Evolutionary conservation across 148 eudicot species (phyloP).

Genomic region (Chenopodium quinoa): DNA sequence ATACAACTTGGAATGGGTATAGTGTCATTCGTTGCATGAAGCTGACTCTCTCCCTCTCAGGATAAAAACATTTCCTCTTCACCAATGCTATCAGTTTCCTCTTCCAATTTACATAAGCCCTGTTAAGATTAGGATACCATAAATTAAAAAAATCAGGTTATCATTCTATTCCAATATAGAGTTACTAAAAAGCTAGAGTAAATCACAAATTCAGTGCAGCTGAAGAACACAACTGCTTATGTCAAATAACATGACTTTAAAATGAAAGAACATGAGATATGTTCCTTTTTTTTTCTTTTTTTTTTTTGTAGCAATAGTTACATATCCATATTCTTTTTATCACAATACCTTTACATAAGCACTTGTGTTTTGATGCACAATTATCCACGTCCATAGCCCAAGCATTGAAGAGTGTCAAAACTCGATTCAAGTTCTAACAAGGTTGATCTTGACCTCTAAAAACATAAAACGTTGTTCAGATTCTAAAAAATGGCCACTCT

Average conservation of each 20-base stretch:
- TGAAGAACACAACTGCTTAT: too few relatives aligned
- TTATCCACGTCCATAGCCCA: too few relatives aligned
- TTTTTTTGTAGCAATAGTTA: too few relatives aligned
- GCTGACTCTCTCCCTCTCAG: neutral
- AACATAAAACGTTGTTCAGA: neutral
- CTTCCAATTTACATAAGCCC: neutral
- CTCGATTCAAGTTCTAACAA: neutral
- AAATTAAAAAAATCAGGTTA: neutral
- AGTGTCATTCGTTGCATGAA: slow-evolving; percentile 6
- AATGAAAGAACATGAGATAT: too few relatives aligned
- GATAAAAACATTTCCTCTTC: neutral
- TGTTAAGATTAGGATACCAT: neutral
- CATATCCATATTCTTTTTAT: too few relatives aligned
- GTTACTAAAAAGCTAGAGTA: neutral
- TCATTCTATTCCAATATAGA: neutral
- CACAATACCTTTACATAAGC: too few relatives aligned
- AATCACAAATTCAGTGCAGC: too few relatives aligned
- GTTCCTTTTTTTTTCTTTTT: too few relatives aligned
- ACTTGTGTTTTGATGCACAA: too few relatives aligned
- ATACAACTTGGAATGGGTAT: slow-evolving; percentile 13
- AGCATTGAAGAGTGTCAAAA: too few relatives aligned
- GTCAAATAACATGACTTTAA: too few relatives aligned
- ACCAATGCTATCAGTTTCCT: neutral
- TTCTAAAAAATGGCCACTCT: neutral
- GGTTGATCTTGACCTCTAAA: neutral